Evolutionary conservation across 1,284 basidiomycete genomes (phyloP).

Genomic region (Sanguinoderma infundibulare): DNA sequence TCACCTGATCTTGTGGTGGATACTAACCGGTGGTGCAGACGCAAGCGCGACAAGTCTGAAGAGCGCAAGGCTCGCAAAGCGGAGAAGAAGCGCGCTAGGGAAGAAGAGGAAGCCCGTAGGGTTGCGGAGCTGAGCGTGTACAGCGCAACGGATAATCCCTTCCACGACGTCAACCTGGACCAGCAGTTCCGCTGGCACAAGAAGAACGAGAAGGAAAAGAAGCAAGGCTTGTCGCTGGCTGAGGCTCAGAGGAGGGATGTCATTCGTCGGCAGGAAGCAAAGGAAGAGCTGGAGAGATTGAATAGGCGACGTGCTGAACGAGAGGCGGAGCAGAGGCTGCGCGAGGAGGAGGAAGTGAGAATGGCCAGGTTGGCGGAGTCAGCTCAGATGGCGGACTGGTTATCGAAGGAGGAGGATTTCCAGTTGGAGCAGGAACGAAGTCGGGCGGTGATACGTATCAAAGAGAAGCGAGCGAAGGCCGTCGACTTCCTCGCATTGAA

Average conservation of each 20-base stretch:
- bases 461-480: conserved; percentile 95
- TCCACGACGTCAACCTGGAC: conserved; percentile 94
- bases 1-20: background rate
- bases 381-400: conserved; percentile 97
- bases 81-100: conserved; percentile 79
- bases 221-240: conserved; percentile 79
- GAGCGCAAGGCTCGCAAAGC: conserved; percentile 80
- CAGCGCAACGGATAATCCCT: conserved; percentile 94
- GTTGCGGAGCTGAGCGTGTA: conserved; percentile 92
- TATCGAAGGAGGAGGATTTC: conserved; percentile 96
- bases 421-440: conserved; percentile 93
- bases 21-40: conserved; percentile 44
- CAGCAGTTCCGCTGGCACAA: conserved; percentile 99
- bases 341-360: conserved; percentile 92
- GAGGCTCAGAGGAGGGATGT: conserved; percentile 87
- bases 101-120: conserved; percentile 87
- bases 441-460: conserved; percentile 91
- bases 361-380: conserved; percentile 92
- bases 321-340: conserved; percentile 84
- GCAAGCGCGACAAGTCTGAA: conserved; percentile 81
- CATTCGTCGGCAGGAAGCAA: conserved; percentile 84
- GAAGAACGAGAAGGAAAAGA: conserved; percentile 95
- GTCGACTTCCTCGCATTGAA: conserved; percentile 95
- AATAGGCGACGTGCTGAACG: conserved; percentile 91
- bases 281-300: conserved; percentile 92